These are phyloP conservation scores for Kuraishia borneana DNA, from an alignment of 805 yeast species.

Conservation along the genomic window DNA sequence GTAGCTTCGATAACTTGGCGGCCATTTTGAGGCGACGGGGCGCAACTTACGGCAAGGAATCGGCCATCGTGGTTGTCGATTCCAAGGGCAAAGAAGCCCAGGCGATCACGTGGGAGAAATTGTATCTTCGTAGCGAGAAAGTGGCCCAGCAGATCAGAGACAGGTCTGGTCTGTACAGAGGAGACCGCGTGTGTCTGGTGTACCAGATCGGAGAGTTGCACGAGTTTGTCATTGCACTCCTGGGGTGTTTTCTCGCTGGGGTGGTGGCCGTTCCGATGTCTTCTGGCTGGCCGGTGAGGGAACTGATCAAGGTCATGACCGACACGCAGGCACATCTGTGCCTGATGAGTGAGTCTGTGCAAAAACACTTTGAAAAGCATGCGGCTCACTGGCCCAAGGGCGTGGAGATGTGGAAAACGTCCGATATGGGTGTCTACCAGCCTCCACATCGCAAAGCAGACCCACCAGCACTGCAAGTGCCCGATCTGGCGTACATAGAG, in stretches of 20 bases:
- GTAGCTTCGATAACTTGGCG: conserved; percentile 51
- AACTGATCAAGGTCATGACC: conserved; percentile 60
- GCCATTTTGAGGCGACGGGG: conserved; percentile 68
- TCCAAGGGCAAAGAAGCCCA: conserved; percentile 69
- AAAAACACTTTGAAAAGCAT: conserved; percentile 61
- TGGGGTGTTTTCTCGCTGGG: conserved; percentile 90
- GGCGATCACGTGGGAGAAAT: conserved; percentile 81
- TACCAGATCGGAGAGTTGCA: conserved; percentile 77
- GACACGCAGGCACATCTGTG: conserved; percentile 70
- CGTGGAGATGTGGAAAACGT: conserved; percentile 69
- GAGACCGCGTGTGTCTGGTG: conserved; percentile 75
- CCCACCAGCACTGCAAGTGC: conserved; percentile 57
- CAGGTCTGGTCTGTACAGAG: conserved; percentile 60
- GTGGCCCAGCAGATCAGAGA: conserved; percentile 72
- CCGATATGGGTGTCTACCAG: conserved; percentile 71
- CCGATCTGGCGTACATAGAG: conserved; percentile 89
- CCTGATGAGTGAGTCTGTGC: conserved; percentile 69
- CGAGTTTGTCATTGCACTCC: conserved; percentile 76
- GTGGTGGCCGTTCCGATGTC: conserved; percentile 91
- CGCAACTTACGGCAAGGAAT: conserved; percentile 47
- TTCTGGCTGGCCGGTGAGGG: conserved; percentile 56
- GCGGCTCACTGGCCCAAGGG: conserved; percentile 65
- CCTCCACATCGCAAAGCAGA: conserved; percentile 43
- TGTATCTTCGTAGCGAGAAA: conserved; percentile 73
- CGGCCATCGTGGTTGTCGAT: conserved; percentile 66